These are phyloP conservation scores for Leishmania turanica DNA, from an alignment of 208 protist genomes.

Conservation along the genomic window DNA sequence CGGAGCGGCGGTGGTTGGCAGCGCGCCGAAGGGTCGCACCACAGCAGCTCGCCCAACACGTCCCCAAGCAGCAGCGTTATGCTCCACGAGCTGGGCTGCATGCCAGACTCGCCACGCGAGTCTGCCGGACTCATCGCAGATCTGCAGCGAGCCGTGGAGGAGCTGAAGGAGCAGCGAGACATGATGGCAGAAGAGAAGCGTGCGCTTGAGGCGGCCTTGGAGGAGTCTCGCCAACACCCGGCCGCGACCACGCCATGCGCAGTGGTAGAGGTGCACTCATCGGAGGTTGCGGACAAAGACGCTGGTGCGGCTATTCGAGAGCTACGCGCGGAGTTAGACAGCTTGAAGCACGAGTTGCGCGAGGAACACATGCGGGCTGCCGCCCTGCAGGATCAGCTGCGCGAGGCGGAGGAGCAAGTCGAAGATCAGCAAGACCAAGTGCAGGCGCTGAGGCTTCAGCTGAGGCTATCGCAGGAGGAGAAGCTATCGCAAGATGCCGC, in stretches of 20 bases:
- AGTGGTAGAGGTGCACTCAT: not conserved
- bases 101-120: conserved; percentile 11
- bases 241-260: not conserved
- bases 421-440: conserved; percentile 35
- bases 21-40: conserved; percentile 16
- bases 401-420: conserved; percentile 34
- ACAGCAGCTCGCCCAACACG: conserved; percentile 26
- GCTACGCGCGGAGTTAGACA: conserved; percentile 19
- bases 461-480: conserved; percentile 42
- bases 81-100: conserved; percentile 9
- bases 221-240: not conserved
- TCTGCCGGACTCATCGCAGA: conserved; percentile 14
- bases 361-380: conserved; percentile 27
- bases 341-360: conserved; percentile 21
- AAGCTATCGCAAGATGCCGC: conserved; percentile 29
- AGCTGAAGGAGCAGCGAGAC: conserved; percentile 28
- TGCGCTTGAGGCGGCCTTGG: conserved; percentile 14
- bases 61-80: conserved; percentile 17
- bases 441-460: conserved; percentile 33
- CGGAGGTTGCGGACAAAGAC: conserved; percentile 2
- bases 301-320: conserved; percentile 6
- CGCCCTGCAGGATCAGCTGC: conserved; percentile 25
- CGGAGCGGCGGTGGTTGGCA: conserved; percentile 6
- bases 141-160: conserved; percentile 19
- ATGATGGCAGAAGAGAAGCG: conserved; percentile 12